Evolutionary conservation across 2,329 filamentous ascomycete species (phyloP).

Genomic region (Didymosphaeria variabile): DNA sequence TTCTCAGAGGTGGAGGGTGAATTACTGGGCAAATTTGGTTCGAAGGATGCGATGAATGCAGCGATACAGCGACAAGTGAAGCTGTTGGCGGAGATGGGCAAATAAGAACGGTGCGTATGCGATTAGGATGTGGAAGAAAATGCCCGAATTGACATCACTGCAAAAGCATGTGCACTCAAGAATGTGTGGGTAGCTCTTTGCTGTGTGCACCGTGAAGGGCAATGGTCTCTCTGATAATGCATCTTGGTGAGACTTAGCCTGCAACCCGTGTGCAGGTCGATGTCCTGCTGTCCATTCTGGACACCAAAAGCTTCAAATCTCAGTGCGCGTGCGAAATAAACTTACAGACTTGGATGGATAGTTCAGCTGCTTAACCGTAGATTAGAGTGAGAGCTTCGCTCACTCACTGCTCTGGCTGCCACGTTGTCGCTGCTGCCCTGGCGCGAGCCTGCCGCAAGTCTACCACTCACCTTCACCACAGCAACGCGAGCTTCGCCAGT

Average conservation of each 20-base stretch:
- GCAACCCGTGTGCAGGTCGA: background rate
- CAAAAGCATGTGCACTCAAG: background rate
- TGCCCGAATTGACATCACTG: background rate
- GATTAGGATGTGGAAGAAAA: background rate
- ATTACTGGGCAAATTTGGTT: constrained; percentile 32
- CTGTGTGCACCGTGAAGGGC: background rate
- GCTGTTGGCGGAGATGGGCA: constrained; percentile 41
- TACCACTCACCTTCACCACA: constrained; percentile 14
- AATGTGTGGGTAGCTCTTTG: background rate
- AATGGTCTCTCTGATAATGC: background rate
- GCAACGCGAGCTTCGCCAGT: background rate
- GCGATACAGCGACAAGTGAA: constrained; percentile 40
- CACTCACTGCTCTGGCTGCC: constrained; percentile 7
- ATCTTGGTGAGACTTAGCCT: background rate
- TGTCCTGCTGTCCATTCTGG: background rate
- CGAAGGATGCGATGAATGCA: constrained; percentile 29
- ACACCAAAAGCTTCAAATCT: background rate
- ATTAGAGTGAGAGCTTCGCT: background rate
- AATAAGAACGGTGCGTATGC: background rate
- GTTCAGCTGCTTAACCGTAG: background rate
- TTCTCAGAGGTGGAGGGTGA: constrained; percentile 47
- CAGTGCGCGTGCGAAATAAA: background rate
- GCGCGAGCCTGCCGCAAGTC: background rate
- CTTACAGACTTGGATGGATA: background rate
- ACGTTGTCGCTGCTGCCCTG: background rate